These are phyloP conservation scores for Komagataella ulmi DNA, from an alignment of 805 yeast species.

Conservation along the genomic window DNA sequence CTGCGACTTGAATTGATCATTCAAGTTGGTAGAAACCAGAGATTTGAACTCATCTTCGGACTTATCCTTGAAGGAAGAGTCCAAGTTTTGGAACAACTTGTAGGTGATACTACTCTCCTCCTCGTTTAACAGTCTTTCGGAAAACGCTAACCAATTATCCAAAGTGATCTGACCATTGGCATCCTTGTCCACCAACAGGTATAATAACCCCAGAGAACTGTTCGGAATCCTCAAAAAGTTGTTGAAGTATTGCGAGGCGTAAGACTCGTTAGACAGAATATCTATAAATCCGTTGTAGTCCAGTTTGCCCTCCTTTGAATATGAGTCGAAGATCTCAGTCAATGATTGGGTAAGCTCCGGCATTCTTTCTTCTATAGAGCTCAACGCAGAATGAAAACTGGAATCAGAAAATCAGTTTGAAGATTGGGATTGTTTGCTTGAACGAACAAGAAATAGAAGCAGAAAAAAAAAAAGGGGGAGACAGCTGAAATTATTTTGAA, in stretches of 20 bases:
- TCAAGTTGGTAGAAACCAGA: not conserved
- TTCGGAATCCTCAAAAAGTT: not conserved
- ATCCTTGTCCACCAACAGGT: not conserved
- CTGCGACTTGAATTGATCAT: conserved; percentile 10
- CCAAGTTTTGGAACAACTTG: not conserved
- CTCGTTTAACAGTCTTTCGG: not conserved
- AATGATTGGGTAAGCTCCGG: not conserved
- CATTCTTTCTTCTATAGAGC: not conserved
- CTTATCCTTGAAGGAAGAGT: not conserved
- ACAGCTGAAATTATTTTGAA: not conserved
- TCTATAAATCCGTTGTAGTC: not conserved
- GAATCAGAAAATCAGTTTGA: not conserved
- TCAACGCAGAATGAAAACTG: not conserved
- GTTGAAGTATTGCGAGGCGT: not conserved
- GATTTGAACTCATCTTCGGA: not conserved
- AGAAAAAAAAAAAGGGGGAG: not conserved
- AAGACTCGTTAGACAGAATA: not conserved
- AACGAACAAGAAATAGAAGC: not conserved
- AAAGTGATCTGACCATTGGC: not conserved
- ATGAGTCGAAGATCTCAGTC: not conserved
- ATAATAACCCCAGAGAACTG: not conserved
- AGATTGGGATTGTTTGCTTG: not conserved
- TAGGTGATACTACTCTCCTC: not conserved
- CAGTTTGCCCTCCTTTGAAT: not conserved
- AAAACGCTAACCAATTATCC: not conserved